Evolutionary conservation across 176 grass and related monocot species (phyloP), one percentile per base, ranked within the genome.

Genomic region (Eragrostis curvula): DNA sequence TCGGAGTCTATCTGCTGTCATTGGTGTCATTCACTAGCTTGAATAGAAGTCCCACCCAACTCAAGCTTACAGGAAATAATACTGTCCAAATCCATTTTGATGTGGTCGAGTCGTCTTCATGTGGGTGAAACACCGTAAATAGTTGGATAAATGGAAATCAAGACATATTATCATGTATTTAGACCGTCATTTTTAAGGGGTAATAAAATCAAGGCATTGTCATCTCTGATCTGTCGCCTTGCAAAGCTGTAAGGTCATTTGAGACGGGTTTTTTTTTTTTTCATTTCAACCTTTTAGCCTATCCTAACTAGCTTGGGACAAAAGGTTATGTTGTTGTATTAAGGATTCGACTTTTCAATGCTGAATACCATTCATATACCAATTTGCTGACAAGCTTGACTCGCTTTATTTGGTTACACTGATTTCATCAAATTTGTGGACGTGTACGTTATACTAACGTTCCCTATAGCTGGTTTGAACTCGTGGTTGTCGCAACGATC

Each of bases 401-500:
- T 59, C 66, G 81, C 21, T 8, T 71, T 45, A 7, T 75, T 75
- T 56, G 40, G 36, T 57, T 40, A 48, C 5, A 16, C 65, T n/a
- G 21, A 15, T 15, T 48, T 8, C 6, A 73, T 23, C 57, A 41
- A 42, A 67, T 79, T 23, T 21, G 53, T 43, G 13, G 10, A 3
- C n/a, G 57, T 50, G n/a, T 24, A 16, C 9, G 45, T 7, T 62
- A 14, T 7, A 23, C 17, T 57, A 15, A 27, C 7, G 39, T n/a
- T 49, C 40, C 47, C 79, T 86, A 82, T 32, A 82, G 12, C 58
- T 8, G 83, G 11, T 30, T 30, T n/a, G 88, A 80, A 72, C 77
- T 88, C 39, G 77, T 63, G 5, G 90, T 89, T 17, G 94, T 93
- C 20, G 53, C 94, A 1, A 98, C 87, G 14, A 98, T 93, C 3